Evolutionary conservation across 1,284 basidiomycete species (phyloP), one percentile per base, ranked within the genome.

Genomic region (Xerocomus cyaneibrunnescens): DNA sequence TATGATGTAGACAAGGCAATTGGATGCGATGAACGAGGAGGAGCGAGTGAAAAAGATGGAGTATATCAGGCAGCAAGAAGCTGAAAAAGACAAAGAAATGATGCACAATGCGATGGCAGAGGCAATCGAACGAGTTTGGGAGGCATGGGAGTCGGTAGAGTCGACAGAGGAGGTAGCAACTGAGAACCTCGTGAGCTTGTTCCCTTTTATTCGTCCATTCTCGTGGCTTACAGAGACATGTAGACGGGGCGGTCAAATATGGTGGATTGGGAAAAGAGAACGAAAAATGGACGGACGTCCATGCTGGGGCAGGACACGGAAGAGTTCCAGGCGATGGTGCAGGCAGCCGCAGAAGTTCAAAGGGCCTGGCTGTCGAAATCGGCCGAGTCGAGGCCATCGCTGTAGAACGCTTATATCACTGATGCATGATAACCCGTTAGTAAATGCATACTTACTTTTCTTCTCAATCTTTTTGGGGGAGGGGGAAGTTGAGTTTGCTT

Each of bases 21-120:
- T 56, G 17, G 14, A 35, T n/a, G 16, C 5, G 7, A 44, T 52
- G 53, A 36, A n/a, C 23, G 48, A 39, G 9, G 40, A 34, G 21
- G 53, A 54, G 30, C 19, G 31, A 14, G 17, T 10, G 21, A 12
- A n/a, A 8, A 56, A 39, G 32, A 13, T 56, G 52, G 10, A 8
- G 2, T 19, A 43, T 7, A 19, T 56, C 3, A 23, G 39, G 23
- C 10, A 44, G 23, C 32, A 46, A 12, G 16, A 56, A 2, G 30
- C 46, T 14, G 19, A 34, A 19, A 56, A 41, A 13, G 21, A 56
- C 3, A 36, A 36, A 3, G 52, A 36, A 14, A 25, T 38, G 16
- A 27, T 19, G 23, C 21, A 34, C 5, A 30, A 25, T 17, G 51
- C 25, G 8, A 35, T 19, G 27, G 36, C 37, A 5, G 16, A 28